These are phyloP conservation scores for Lachancea meyersii DNA, from an alignment of 805 yeast species.

Conservation along the genomic window DNA sequence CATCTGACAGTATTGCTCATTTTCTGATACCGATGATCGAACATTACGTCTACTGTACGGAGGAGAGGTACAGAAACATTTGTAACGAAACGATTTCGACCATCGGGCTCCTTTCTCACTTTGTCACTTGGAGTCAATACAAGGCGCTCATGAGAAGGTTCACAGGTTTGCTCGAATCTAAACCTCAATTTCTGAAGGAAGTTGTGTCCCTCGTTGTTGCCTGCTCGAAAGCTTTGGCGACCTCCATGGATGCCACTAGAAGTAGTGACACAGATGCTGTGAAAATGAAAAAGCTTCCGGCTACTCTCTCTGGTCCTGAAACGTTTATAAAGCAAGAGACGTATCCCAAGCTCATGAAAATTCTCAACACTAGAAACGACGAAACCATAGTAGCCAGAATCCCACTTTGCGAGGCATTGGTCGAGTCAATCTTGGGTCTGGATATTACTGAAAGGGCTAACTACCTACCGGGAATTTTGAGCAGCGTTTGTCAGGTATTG, in stretches of 20 bases:
- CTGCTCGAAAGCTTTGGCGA: conserved; percentile 44
- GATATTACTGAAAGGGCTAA: conserved; percentile 47
- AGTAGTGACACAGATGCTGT: conserved; percentile 14
- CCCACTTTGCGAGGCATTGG: conserved; percentile 75
- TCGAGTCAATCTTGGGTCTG: conserved; percentile 58
- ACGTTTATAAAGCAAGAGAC: conserved; percentile 49
- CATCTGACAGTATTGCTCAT: conserved; percentile 61
- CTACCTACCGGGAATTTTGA: conserved; percentile 74
- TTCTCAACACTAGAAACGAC: conserved; percentile 62
- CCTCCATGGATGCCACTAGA: conserved; percentile 29
- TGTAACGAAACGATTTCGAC: conserved; percentile 60
- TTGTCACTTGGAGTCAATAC: conserved; percentile 73
- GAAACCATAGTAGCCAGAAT: conserved; percentile 71
- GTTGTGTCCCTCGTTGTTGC: conserved; percentile 53
- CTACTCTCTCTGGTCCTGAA: conserved; percentile 35
- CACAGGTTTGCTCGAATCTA: conserved; percentile 43
- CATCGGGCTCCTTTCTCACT: conserved; percentile 51
- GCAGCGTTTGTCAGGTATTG: conserved; percentile 82
- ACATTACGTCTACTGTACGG: conserved; percentile 57
- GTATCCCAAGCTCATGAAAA: conserved; percentile 54
- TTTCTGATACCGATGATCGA: conserved; percentile 82
- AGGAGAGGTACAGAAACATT: conserved; percentile 54
- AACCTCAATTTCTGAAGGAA: conserved; percentile 47
- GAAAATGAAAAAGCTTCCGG: conserved; percentile 34
- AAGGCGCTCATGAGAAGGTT: conserved; percentile 69